Base-by-base conservation (phyloP, 2,329 filamentous ascomycete species). In the Monosporascus sp. region DNA sequence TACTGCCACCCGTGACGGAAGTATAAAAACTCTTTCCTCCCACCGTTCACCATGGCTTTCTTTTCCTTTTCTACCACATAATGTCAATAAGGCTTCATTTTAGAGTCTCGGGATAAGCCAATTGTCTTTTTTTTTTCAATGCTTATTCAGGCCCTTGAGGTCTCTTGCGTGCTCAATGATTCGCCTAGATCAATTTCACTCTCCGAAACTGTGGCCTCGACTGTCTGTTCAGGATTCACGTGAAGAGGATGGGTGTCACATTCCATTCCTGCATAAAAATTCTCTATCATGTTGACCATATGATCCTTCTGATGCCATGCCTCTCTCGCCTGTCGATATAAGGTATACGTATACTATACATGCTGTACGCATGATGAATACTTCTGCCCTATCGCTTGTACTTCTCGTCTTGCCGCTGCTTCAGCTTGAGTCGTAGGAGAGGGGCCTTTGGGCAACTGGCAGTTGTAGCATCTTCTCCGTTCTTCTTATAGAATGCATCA, bases 61-160 rank as follows among this genome's bases (percentile, higher is more conserved):
- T 70, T 70, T 71, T 74, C 75, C 78, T 74, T 73, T 70, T 72
- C 31, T 77, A 72, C 72, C 75, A 77, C 74, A 80, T 78, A 93
- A 89, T 90, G 85, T 90, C 84, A 83, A 25, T 79, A 70, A 85
- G 87, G 90, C 87, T 88, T 87, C 84, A 89, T 89, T 89, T 93
- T 97, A 97, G 94, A 99, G 94, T 99, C 94, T 95, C 93, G 92
- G 88, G 88, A 85, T 84, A 89, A 84, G 88, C 84, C 72, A 70
- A 66, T 60, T 61, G 9, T 5, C 59, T 54, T 25, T 60, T 54
- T 61, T 63, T 68, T 65, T 70, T 92, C 89, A 90, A 82, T 97
- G 83, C 88, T 90, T 91, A 85, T 89, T 90, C 89, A 95, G 90
- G 83, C 87, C 82, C 85, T 72, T 72, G 79, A 75, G 82, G 87